A percentile compares a stretch with the other conserved stretches of the same genome.
Evolutionary conservation across 768 basidiomycete species (phyloP).

Genomic region (Trametes elegans): DNA sequence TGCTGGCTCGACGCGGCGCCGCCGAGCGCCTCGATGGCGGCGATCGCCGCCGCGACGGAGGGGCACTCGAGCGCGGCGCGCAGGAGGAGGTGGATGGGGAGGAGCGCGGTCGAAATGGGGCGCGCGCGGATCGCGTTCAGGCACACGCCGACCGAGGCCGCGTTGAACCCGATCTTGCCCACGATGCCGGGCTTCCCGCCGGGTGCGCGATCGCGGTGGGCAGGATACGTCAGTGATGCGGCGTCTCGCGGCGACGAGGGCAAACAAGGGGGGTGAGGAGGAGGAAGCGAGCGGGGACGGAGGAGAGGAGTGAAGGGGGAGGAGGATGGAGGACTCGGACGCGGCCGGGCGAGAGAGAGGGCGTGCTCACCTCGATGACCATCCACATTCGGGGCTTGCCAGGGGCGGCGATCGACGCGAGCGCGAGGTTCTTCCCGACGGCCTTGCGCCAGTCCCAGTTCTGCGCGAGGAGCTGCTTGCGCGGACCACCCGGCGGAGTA

Average conservation of each 20-base stretch:
- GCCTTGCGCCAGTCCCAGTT: conserved; percentile 39
- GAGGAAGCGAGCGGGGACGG: too few relatives aligned
- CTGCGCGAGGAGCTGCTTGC: conserved; percentile 32
- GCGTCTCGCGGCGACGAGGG: too few relatives aligned
- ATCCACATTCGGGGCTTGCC: conserved; percentile 36
- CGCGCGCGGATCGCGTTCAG: conserved; percentile 37
- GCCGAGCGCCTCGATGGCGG: conserved; percentile 27
- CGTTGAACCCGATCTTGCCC: conserved; percentile 39
- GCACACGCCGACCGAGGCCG: conserved; percentile 34
- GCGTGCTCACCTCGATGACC: conserved; percentile 33
- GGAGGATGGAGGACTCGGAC: too few relatives aligned
- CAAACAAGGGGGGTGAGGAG: too few relatives aligned
- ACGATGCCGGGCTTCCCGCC: conserved; percentile 40
- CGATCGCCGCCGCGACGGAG: conserved; percentile 28
- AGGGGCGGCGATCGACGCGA: conserved; percentile 29
- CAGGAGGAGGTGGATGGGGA: conserved; percentile 35
- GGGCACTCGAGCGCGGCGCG: conserved; percentile 33
- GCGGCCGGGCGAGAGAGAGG: too few relatives aligned
- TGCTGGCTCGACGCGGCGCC: conserved; percentile 36
- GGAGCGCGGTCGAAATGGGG: conserved; percentile 29
- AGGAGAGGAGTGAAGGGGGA: too few relatives aligned
- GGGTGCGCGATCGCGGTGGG: too few relatives aligned
- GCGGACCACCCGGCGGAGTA: neutral
- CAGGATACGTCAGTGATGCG: too few relatives aligned
- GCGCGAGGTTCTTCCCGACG: conserved; percentile 33